These are phyloP conservation scores for Rhizopogon vinicolor DNA, from an alignment of 768 basidiomycete species.

Conservation along the genomic window DNA sequence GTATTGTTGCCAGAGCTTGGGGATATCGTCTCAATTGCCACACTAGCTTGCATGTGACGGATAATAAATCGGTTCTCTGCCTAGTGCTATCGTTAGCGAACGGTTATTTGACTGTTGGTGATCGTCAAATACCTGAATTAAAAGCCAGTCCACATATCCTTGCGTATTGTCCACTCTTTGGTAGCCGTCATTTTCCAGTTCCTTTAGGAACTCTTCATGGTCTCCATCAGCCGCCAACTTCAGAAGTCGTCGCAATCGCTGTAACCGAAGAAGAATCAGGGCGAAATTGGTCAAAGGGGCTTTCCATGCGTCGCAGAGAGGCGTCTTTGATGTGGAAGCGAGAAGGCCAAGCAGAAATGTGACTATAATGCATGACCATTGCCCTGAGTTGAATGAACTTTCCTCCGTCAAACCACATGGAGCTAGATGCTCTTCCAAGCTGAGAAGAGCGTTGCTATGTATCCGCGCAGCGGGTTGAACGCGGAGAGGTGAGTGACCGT, in stretches of 20 bases:
- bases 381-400: slow-evolving; percentile 9
- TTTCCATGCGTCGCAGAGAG: slow-evolving; percentile 22
- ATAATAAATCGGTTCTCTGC: slow-evolving; percentile 22
- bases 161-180: slow-evolving; percentile 10
- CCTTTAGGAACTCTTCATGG: slow-evolving; percentile 11
- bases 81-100: slow-evolving; percentile 11
- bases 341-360: slow-evolving; percentile 26
- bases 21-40: slow-evolving; percentile 29
- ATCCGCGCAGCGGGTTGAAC: too few relatives aligned
- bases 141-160: slow-evolving; percentile 13
- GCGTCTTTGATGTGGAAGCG: slow-evolving; percentile 13
- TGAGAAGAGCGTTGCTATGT: background rate
- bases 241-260: slow-evolving; percentile 31
- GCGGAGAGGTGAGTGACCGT: background rate
- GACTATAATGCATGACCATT: slow-evolving; percentile 32
- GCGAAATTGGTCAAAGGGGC: slow-evolving; percentile 23
- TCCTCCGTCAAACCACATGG: too few relatives aligned
- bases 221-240: slow-evolving; percentile 7
- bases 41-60: slow-evolving; percentile 22
- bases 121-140: slow-evolving; percentile 13
- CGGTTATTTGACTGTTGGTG: background rate
- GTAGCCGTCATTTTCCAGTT: slow-evolving; percentile 13
- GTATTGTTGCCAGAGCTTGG: slow-evolving; percentile 28
- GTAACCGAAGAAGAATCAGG: slow-evolving; percentile 23
- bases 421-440: too few relatives aligned